Base-by-base conservation (phyloP, 148 eudicot species). In the Spergularia marina region DNA sequence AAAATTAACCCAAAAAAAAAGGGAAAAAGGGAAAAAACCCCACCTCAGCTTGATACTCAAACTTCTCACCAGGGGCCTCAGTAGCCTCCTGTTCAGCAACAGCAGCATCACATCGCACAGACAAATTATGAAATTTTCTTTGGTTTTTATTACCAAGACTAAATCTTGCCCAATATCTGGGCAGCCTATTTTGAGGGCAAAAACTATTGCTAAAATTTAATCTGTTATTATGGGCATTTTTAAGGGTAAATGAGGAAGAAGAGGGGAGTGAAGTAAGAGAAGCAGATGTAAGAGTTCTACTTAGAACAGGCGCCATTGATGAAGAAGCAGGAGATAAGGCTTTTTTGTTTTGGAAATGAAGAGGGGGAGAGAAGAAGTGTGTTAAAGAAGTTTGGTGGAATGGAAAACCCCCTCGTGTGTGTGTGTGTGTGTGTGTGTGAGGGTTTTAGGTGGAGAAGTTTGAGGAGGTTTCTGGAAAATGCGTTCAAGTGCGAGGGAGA, bases 11-110 rank as follows among this genome's bases (percentile, higher is more conserved):
- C 18, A 34, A 40, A 64, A 23, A 13, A 23, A 58, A 58, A 0
- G 13, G 12, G 30, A 40, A 41, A 14, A 5, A 65, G 70, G 63
- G 23, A 11, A 10, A 34, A 64, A 60, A 76, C 72, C 89, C 80
- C 82, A 95, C 98, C 97, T 95, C 97, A 77, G 96, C 98, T 83
- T 94, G 97, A 70, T 94, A 94, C 79, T 94, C 94, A 74, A 83
- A 84, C 54, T 81, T 87, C 82, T 95, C 97, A 53, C 88, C 97
- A 59, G 85, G 61, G 12, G 85, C 71, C 71, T 90, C 91, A 65
- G 92, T 49, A 17, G 83, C 87, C 78, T 90, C 97, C 74, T 86
- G 84, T 64, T 89, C 98, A 65, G 96, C 91, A 36, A 90, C 98
- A 73, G 96, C 84, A 54, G 91, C 90, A 51, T 90, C 96, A 69